Percentiles rank a stretch among this genome's conserved stretches.
phyloP scores from a whole-genome alignment of 257 asterid species.

The Ajuga chamaepitys region DNA sequence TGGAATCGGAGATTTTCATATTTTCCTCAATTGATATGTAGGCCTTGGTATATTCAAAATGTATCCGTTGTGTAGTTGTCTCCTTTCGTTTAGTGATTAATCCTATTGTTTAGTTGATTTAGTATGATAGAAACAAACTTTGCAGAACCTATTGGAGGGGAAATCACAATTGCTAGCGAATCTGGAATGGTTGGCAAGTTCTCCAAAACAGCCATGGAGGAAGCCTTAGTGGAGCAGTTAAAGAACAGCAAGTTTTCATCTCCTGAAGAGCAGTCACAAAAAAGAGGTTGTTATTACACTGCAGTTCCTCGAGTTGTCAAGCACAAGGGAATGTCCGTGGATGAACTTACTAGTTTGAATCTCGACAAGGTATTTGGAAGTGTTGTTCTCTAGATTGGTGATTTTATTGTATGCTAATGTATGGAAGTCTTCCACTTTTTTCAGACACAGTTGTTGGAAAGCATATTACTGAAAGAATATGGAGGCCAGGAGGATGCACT shows the following conservation, averaged over 20 bases:
- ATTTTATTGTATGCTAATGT: slow-evolving; percentile 8
- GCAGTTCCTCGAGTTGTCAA: slow-evolving; percentile 81
- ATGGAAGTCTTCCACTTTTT: slow-evolving; percentile 5
- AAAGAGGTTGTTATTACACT: slow-evolving; percentile 75
- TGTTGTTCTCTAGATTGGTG: neutral
- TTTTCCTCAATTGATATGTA: slow-evolving; percentile 1
- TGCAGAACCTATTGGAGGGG: slow-evolving; percentile 90
- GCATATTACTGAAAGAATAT: slow-evolving; percentile 56
- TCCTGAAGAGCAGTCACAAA: slow-evolving; percentile 38
- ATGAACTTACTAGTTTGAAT: slow-evolving; percentile 84
- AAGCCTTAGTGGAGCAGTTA: slow-evolving; percentile 63
- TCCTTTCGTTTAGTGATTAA: too few species aligned
- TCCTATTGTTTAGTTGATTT: slow-evolving; percentile 12
- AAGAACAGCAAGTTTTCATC: slow-evolving; percentile 43
- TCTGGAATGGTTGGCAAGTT: slow-evolving; percentile 41
- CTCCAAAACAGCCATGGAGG: slow-evolving; percentile 55
- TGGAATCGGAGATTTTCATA: neutral
- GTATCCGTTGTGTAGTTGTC: neutral
- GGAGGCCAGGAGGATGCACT: slow-evolving; percentile 69
- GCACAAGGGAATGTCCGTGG: slow-evolving; percentile 54
- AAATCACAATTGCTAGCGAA: slow-evolving; percentile 77
- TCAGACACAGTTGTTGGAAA: slow-evolving; percentile 77
- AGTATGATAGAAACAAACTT: slow-evolving; percentile 8
- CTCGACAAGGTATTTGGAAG: slow-evolving; percentile 69
- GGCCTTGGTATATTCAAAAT: slow-evolving; percentile 1